Evolutionary conservation across 495 filamentous ascomycete genomes (phyloP).

Genomic region (Trichocladium uniseriatum): DNA sequence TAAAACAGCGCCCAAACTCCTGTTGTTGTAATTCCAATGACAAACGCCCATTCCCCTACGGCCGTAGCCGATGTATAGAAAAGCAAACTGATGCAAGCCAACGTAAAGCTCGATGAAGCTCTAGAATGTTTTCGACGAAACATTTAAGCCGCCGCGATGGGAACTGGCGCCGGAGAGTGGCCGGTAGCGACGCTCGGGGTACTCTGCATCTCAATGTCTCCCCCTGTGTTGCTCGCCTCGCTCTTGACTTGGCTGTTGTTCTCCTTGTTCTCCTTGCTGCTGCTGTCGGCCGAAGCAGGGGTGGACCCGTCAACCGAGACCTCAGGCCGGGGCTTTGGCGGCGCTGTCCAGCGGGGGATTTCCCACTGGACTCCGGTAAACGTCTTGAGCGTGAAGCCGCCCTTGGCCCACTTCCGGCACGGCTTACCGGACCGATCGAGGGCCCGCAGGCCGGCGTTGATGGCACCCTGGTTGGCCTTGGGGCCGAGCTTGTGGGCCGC

Average conservation of each 20-base stretch:
- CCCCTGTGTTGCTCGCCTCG: slow-evolving; percentile 58
- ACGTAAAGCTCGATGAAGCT: not conserved
- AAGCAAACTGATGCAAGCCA: not conserved
- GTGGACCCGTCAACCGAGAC: slow-evolving; percentile 26
- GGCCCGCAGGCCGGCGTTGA: slow-evolving; percentile 91
- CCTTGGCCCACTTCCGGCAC: slow-evolving; percentile 83
- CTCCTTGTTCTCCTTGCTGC: slow-evolving; percentile 67
- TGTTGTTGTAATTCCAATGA: not conserved
- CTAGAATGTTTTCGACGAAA: not conserved
- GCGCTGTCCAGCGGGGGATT: slow-evolving; percentile 73
- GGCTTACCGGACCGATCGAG: slow-evolving; percentile 84
- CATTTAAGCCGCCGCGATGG: slow-evolving; percentile 10
- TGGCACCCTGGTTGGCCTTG: slow-evolving; percentile 95
- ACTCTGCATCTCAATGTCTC: slow-evolving; percentile 40
- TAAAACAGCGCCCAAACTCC: slow-evolving; percentile 4
- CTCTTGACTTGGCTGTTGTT: slow-evolving; percentile 55
- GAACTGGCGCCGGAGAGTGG: slow-evolving; percentile 34
- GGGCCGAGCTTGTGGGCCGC: slow-evolving; percentile 73
- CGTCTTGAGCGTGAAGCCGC: slow-evolving; percentile 73
- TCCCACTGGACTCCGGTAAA: slow-evolving; percentile 89
- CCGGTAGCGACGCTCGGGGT: slow-evolving; percentile 31
- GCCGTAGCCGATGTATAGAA: not conserved
- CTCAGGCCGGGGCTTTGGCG: slow-evolving; percentile 42
- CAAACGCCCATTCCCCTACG: not conserved
- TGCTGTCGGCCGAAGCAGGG: slow-evolving; percentile 45